Base-by-base conservation (phyloP, 1,139 yeast genomes). In the Saccharomycopsis crataegensis region DNA sequence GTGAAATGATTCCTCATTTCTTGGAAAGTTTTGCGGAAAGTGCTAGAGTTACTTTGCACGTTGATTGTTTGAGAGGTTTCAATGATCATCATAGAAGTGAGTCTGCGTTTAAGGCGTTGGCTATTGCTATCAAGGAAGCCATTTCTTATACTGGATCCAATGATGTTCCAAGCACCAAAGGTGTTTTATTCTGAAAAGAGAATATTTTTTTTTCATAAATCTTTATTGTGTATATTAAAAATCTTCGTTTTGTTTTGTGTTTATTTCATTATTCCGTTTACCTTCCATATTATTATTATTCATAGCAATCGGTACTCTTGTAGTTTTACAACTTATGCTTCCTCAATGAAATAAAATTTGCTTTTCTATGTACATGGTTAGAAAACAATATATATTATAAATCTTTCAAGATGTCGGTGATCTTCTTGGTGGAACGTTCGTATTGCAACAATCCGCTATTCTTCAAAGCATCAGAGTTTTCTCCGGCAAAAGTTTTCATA, bases 1-100 rank as follows among this genome's bases (percentile, higher is more conserved):
- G 94, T 63, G 99, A 93, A 70, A 93, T 93, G 99, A 86, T 93
- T 60, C 97, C 98, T 33, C 99, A 93, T 68, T 94, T 93, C 46
- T 68, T 93, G 59, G 96, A 90, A 68, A 86, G 96, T 62, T 93
- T 93, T 74, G 96, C 98, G 2, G 90, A 86, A 63, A 86, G 87
- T 50, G 96, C 98, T 0, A 84, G 85, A 56, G 78, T 93, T 51
- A 93, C 99, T 1, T 66, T 93, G 65, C 99, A 93, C 64, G 96
- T 93, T 37, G 99, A 94, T 69, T 88, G 96, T 67, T 67, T 93
- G 58, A 76, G 97, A 60, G 99, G 99, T 0, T 80, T 79, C 68
- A 93, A 93, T 69, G 99, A 93, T 68, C 99, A 93, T 68, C 99
- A 93, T 70, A 77, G 97, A 60, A 88, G 96, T 44, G 99, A 93